Percentiles rank a stretch among this genome's conserved stretches.
Conservation (phyloP, 176 grass and related monocot genomes). For the Miscanthus lutarioriparius region DNA sequence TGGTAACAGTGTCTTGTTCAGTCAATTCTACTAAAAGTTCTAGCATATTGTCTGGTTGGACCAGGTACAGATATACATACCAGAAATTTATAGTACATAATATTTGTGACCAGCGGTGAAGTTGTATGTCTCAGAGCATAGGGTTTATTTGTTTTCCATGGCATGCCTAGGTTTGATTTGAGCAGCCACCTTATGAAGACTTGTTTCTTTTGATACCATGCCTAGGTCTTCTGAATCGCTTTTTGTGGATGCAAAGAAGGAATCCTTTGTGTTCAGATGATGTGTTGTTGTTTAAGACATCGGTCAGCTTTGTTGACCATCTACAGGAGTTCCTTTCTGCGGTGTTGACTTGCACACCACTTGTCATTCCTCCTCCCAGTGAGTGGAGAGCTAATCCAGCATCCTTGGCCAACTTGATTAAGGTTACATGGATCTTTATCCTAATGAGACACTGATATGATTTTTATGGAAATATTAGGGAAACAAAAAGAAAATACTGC, state of each 20-base stretch:
- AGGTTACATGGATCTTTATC: constrained; percentile 46
- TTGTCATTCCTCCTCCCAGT: constrained; percentile 68
- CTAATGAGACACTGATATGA: neutral
- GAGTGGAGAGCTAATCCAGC: constrained; percentile 72
- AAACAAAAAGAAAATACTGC: neutral
- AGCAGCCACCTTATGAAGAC: constrained; percentile 15
- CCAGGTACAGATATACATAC: neutral
- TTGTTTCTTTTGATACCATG: constrained; percentile 46
- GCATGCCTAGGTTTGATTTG: neutral
- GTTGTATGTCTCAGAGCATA: neutral
- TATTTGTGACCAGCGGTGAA: neutral
- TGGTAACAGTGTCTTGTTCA: neutral
- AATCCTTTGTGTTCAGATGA: constrained; percentile 61
- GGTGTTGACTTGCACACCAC: constrained; percentile 65
- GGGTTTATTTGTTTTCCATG: neutral
- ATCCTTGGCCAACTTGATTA: constrained; percentile 65
- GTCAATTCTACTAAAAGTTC: neutral
- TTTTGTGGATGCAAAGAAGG: constrained; percentile 84
- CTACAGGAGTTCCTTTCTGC: constrained; percentile 89
- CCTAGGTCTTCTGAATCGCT: constrained; percentile 84
- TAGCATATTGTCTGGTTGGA: neutral
- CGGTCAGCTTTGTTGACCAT: constrained; percentile 90
- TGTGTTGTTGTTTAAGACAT: constrained; percentile 84
- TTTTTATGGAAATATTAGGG: neutral
- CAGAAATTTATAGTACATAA: neutral